phyloP scores from a whole-genome alignment of 768 basidiomycete species.

The Heimioporus sp. region DNA sequence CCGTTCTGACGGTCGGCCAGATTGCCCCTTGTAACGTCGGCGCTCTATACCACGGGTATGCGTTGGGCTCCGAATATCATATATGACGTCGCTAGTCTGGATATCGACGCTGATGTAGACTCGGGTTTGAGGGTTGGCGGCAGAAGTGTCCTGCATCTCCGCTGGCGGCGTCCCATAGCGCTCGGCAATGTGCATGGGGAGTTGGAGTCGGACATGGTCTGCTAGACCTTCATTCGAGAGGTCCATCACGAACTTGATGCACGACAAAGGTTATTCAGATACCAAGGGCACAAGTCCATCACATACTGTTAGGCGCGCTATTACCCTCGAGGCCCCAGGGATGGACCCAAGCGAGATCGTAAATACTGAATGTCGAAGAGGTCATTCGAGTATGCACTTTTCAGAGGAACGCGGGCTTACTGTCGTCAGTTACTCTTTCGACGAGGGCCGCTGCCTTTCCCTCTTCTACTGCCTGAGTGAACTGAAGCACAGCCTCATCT shows the following conservation, averaged over 20 bases:
- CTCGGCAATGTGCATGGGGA: conserved; percentile 48
- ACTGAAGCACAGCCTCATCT: conserved; percentile 38
- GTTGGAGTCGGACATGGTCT: conserved; percentile 52
- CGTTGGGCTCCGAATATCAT: conserved; percentile 41
- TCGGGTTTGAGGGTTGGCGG: conserved; percentile 32
- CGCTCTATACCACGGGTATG: conserved; percentile 34
- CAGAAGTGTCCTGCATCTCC: conserved; percentile 32
- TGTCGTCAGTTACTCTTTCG: conserved; percentile 49
- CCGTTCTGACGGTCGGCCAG: conserved; percentile 36
- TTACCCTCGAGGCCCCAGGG: conserved; percentile 40
- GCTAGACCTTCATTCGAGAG: conserved; percentile 47
- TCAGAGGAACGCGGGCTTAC: conserved; percentile 30
- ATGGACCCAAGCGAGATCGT: conserved; percentile 58
- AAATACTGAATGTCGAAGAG: conserved; percentile 39
- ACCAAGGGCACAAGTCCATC: background rate
- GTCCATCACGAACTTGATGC: conserved; percentile 48
- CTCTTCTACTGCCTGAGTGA: conserved; percentile 37
- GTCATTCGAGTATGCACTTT: background rate
- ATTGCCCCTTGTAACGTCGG: conserved; percentile 34
- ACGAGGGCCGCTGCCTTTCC: conserved; percentile 46
- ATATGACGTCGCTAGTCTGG: conserved; percentile 47
- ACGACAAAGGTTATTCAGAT: background rate
- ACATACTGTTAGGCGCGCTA: conserved; percentile 43
- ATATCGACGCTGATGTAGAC: conserved; percentile 44
- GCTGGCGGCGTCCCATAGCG: conserved; percentile 52